A percentile compares a stretch with the other conserved stretches of the same genome.
These are phyloP conservation scores for Boechera divaricarpa DNA, from an alignment of 345 rosid species.

Conservation along the genomic window DNA sequence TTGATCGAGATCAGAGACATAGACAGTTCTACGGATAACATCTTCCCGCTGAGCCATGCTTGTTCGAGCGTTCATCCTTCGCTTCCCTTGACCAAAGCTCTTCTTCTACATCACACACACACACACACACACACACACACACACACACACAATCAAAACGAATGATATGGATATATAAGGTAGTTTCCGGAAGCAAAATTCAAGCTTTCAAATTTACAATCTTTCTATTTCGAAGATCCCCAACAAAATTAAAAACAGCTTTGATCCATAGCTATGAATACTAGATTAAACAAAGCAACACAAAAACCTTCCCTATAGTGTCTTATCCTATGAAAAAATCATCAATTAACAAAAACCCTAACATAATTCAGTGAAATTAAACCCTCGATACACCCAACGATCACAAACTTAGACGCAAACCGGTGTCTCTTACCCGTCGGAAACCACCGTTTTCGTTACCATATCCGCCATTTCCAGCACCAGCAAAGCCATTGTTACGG, in stretches of 20 bases:
- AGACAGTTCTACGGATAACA: conserved; percentile 82
- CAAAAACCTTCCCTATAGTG: background rate
- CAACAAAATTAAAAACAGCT: background rate
- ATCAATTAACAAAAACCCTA: conserved; percentile 21
- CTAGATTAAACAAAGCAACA: background rate
- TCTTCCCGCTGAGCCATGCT: conserved; percentile 92
- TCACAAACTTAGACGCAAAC: background rate
- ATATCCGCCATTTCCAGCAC: conserved; percentile 41
- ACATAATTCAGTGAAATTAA: conserved; percentile 28
- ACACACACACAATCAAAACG: background rate
- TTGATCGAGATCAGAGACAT: conserved; percentile 93
- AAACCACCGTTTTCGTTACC: conserved; percentile 51
- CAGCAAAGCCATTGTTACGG: conserved; percentile 33
- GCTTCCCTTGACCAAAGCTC: conserved; percentile 68
- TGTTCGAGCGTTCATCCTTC: conserved; percentile 75
- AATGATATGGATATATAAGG: background rate
- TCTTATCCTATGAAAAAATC: background rate
- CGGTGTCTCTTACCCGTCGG: conserved; percentile 56
- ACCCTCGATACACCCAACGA: conserved; percentile 7
- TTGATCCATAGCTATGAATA: background rate
- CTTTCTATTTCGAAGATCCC: background rate
- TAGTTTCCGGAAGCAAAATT: background rate
- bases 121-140: background rate
- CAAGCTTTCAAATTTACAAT: conserved; percentile 5
- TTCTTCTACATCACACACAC: conserved; percentile 57